Conservation (phyloP, 139 green algal genomes). For the Picochlorum costavermella region DNA sequence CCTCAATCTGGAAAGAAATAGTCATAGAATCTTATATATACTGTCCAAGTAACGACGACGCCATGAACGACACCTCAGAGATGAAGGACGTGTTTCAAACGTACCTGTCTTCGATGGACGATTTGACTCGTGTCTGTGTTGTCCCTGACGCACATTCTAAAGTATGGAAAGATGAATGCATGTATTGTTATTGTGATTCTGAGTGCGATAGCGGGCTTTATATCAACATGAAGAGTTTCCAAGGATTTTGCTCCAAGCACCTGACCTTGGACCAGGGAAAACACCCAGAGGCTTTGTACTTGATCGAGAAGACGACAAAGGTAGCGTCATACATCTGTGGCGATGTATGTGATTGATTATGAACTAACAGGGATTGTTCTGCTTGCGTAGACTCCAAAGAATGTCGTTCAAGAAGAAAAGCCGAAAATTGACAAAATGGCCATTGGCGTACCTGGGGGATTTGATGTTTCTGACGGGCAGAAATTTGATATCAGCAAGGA, state of each 20-base stretch:
- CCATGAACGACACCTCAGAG: background rate
- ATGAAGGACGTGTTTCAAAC: background rate
- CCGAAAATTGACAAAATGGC: slow-evolving; percentile 44
- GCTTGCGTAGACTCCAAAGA: background rate
- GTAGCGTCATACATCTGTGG: slow-evolving; percentile 20
- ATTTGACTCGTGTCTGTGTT: background rate
- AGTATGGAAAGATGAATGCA: slow-evolving; percentile 91
- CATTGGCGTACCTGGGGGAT: slow-evolving; percentile 42
- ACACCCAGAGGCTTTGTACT: slow-evolving; percentile 65
- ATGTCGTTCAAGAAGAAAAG: slow-evolving; percentile 2
- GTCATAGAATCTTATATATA: no score
- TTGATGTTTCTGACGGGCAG: no score
- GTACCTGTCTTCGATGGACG: background rate
- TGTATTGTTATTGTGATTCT: slow-evolving; percentile 75
- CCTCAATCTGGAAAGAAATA: no score
- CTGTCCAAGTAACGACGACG: no score
- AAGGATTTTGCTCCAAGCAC: slow-evolving; percentile 65
- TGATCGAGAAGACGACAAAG: slow-evolving; percentile 60
- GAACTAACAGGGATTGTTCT: background rate
- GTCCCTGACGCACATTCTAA: slow-evolving; percentile 36
- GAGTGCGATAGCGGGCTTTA: slow-evolving; percentile 72
- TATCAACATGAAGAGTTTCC: slow-evolving; percentile 73
- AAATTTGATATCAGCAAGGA: slow-evolving; percentile 36
- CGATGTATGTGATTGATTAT: background rate
- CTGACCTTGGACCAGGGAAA: slow-evolving; percentile 64